Conservation (phyloP, 75 land plant species). For the Cunninghamia lanceolata region DNA sequence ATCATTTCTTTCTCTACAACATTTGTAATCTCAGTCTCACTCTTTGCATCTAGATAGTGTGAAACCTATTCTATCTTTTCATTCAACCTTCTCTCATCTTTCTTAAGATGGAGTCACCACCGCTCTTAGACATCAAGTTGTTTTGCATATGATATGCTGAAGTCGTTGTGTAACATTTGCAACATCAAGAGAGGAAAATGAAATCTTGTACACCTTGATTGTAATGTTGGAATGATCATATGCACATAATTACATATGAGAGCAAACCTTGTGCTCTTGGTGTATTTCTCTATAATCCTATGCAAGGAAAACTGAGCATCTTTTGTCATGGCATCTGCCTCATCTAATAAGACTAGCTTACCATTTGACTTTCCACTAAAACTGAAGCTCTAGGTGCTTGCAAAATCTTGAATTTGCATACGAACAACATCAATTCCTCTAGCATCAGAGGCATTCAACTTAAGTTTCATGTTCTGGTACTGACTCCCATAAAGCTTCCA, state of each 20-base stretch:
- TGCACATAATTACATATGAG: constrained; percentile 92
- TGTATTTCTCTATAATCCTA: constrained; percentile 88
- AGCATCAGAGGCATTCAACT: constrained; percentile 93
- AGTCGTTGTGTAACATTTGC: too few species aligned
- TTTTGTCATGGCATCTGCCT: constrained; percentile 98
- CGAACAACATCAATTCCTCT: constrained; percentile 92
- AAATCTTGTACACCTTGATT: constrained; percentile 90
- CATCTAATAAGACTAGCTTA: constrained; percentile 87
- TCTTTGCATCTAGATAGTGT: too few species aligned
- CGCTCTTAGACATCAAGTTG: too few species aligned
- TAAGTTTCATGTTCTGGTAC: constrained; percentile 85
- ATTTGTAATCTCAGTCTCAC: too few species aligned
- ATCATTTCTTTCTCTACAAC: too few species aligned
- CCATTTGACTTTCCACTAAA: constrained; percentile 55
- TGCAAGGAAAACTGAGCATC: constrained; percentile 93
- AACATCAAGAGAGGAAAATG: constrained; percentile 64
- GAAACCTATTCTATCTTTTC: too few species aligned
- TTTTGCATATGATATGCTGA: too few species aligned
- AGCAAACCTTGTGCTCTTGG: constrained; percentile 89
- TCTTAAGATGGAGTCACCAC: too few species aligned
- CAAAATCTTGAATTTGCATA: constrained; percentile 96
- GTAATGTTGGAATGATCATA: constrained; percentile 93
- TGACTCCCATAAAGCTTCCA: constrained; percentile 88
- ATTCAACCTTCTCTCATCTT: too few species aligned
- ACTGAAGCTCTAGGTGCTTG: constrained; percentile 80